Evolutionary conservation across 2,329 filamentous ascomycete species (phyloP), one percentile per base, ranked within the genome.

Genomic region (Nigrograna mackinnonii): DNA sequence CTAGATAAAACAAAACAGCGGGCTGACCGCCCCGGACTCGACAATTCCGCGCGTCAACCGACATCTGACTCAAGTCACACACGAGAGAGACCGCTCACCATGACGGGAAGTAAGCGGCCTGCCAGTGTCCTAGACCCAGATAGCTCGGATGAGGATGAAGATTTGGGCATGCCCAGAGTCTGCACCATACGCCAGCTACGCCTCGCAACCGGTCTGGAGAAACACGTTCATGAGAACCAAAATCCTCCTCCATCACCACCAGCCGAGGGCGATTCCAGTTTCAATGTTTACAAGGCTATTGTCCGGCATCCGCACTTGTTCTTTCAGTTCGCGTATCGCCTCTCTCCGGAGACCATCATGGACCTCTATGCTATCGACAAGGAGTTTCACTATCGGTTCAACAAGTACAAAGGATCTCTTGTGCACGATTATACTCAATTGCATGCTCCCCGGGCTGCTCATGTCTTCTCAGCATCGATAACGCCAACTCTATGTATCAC

Each of bases 391-490:
- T 67, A 58, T 46, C 56, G 62, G 30, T 46, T 68, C 35, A 65
- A 64, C 38, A 74, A 84, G 52, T 77, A 84, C 60, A 77, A 77
- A 6, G 79, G 79, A 26, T 78, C 50, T 1, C 48, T 80, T 43
- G 74, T 89, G 38, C 69, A 78, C 28, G 66, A 74, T 14, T 82
- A 82, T 67, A 78, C 83, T 2, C 63, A 65, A 1, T 57, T 71
- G 40, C 77, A 78, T 55, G 80, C 80, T 1, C 79, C 82, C 0
- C 71, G 79, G 21, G 77, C 84, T 0, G 73, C 76, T 1, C 60
- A 62, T 13, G 72, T 84, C 46, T 91, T 86, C 63, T 75, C 76
- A 14, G 87, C 81, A 72, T 71, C 73, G 6, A 74, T 81, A 36
- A 90, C 86, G 67, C 66, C 66, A 2, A 60, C 65, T 1, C 70